These are phyloP conservation scores for Citrus cavaleriei DNA, from an alignment of 345 rosid genomes.

Conservation along the genomic window DNA sequence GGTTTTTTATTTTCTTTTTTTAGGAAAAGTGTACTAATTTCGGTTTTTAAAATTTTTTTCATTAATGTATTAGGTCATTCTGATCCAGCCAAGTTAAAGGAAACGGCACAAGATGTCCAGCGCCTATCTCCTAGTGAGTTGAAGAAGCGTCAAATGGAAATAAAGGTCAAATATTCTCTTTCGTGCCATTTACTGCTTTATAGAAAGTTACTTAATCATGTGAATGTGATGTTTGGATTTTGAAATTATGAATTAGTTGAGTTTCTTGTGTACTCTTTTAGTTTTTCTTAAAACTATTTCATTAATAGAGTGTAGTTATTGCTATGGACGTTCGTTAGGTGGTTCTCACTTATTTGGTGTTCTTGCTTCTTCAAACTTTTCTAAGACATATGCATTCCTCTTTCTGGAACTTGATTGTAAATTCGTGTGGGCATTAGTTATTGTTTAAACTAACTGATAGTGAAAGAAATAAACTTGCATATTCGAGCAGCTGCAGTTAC, in stretches of 20 bases:
- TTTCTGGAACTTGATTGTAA: background rate
- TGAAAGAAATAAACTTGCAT: background rate
- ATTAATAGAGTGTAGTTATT: background rate
- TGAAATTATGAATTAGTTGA: background rate
- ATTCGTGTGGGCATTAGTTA: background rate
- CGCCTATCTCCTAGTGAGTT: constrained; percentile 61
- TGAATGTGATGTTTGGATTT: background rate
- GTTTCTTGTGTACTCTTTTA: no score
- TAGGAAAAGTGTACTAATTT: background rate
- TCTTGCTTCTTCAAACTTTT: background rate
- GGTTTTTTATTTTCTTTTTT: no score
- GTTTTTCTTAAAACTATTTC: background rate
- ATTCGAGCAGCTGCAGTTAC: background rate
- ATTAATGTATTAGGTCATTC: constrained; percentile 63
- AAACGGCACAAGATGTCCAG: constrained; percentile 64
- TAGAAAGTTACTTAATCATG: background rate
- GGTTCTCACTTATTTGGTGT: no score
- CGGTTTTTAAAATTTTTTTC: no score
- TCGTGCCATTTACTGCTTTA: background rate
- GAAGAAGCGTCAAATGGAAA: constrained; percentile 68
- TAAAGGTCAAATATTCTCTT: constrained; percentile 49
- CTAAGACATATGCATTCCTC: background rate
- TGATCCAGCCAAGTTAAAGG: constrained; percentile 74
- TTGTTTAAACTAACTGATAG: background rate
- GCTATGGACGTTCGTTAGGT: background rate